These are phyloP conservation scores for Emericellopsis cladophorae DNA, from an alignment of 2,329 filamentous ascomycete species.

Conservation along the genomic window DNA sequence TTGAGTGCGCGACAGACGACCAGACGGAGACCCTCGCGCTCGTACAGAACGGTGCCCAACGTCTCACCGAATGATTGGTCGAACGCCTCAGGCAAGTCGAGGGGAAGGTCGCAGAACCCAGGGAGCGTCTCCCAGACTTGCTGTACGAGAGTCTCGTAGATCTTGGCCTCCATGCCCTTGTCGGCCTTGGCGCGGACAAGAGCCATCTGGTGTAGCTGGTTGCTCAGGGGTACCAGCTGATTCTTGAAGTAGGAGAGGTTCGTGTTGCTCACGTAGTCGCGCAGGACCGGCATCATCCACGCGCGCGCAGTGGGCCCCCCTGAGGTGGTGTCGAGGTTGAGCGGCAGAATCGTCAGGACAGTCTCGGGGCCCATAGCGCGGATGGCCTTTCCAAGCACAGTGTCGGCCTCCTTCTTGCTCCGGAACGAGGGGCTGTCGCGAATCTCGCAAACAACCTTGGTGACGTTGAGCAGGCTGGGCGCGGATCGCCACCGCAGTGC, in stretches of 20 bases:
- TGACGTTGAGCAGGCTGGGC: conserved; percentile 63
- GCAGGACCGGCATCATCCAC: conserved; percentile 86
- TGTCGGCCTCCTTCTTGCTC: conserved; percentile 90
- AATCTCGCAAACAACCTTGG: conserved; percentile 73
- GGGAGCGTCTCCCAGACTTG: conserved; percentile 92
- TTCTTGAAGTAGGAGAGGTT: conserved; percentile 71
- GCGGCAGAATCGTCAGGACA: conserved; percentile 68
- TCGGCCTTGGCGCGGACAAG: conserved; percentile 69
- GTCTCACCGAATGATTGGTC: conserved; percentile 85
- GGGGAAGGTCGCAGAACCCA: conserved; percentile 85
- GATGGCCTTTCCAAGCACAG: conserved; percentile 77
- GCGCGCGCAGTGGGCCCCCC: conserved; percentile 73
- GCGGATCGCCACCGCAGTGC: conserved; percentile 73
- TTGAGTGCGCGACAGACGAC: conserved; percentile 82
- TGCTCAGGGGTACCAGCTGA: conserved; percentile 81
- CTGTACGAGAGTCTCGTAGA: conserved; percentile 90
- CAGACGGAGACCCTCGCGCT: conserved; percentile 74
- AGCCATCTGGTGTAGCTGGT: conserved; percentile 79
- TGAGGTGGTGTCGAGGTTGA: conserved; percentile 71
- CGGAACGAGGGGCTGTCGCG: conserved; percentile 79
- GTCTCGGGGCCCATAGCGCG: conserved; percentile 81
- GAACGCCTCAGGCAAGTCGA: conserved; percentile 66
- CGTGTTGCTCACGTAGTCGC: conserved; percentile 84
- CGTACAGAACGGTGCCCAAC: conserved; percentile 82
- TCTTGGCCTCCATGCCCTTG: conserved; percentile 94